These are phyloP conservation scores for Endocarpon pusillum DNA, from an alignment of 495 filamentous ascomycete species.

Conservation along the genomic window DNA sequence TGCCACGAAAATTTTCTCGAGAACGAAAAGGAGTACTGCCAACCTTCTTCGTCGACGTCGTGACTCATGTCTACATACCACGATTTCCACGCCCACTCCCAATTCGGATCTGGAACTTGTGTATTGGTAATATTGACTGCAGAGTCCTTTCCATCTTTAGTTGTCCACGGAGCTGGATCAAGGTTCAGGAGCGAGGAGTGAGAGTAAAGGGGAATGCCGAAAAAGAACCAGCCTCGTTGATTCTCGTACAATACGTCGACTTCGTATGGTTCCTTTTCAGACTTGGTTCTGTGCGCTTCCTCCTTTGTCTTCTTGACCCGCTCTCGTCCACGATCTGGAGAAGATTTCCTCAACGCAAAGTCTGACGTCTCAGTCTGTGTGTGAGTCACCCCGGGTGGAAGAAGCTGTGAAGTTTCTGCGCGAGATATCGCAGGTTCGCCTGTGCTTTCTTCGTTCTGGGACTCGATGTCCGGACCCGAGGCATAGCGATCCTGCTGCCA, in stretches of 20 bases:
- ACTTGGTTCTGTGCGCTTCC: background rate
- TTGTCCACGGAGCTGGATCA: slow-evolving; percentile 79
- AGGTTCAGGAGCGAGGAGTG: slow-evolving; percentile 69
- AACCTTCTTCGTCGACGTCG: slow-evolving; percentile 83
- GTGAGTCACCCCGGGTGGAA: slow-evolving; percentile 8
- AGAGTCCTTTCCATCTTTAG: slow-evolving; percentile 48
- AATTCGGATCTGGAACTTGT: slow-evolving; percentile 85
- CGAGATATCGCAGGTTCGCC: slow-evolving; percentile 10
- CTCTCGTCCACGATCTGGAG: slow-evolving; percentile 5
- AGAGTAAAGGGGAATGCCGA: slow-evolving; percentile 79
- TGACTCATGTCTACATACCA: slow-evolving; percentile 88
- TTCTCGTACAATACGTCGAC: slow-evolving; percentile 95
- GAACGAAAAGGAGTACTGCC: slow-evolving; percentile 89
- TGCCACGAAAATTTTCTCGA: slow-evolving; percentile 68
- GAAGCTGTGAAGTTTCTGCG: background rate
- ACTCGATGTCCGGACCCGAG: slow-evolving; percentile 12
- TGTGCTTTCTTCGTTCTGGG: slow-evolving; percentile 12
- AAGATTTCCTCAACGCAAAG: slow-evolving; percentile 13
- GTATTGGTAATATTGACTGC: slow-evolving; percentile 79
- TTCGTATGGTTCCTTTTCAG: slow-evolving; percentile 19
- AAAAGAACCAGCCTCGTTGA: slow-evolving; percentile 68
- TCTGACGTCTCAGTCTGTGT: slow-evolving; percentile 5
- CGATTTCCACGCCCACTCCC: slow-evolving; percentile 88
- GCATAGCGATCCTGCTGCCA: slow-evolving; percentile 37
- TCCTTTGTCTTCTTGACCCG: slow-evolving; percentile 4